These are phyloP conservation scores for Sphagnum contortum DNA, from an alignment of 225 moss, liverwort and hornwort genomes.

Conservation along the genomic window DNA sequence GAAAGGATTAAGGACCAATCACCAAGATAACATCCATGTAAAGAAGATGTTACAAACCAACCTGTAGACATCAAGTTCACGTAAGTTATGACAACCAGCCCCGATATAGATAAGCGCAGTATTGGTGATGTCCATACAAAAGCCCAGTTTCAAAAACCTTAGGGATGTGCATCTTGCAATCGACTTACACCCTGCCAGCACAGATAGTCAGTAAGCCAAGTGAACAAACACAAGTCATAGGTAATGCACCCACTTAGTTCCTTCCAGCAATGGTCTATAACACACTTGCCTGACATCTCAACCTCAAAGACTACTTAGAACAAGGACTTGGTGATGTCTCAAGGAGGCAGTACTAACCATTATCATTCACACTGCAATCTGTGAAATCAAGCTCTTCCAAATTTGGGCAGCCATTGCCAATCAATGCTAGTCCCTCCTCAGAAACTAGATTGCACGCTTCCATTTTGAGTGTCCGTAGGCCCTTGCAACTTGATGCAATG, in stretches of 20 bases:
- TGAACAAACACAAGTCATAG: too few species aligned
- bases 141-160: conserved; percentile 61
- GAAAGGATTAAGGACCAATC: neutral
- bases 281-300: too few species aligned
- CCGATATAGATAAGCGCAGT: conserved; percentile 54
- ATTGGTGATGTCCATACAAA: conserved; percentile 59
- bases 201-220: conserved; percentile 2
- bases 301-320: too few species aligned
- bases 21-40: too few species aligned
- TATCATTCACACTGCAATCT: conserved; percentile 61
- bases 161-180: conserved; percentile 60
- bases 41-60: conserved; percentile 1
- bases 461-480: conserved; percentile 60
- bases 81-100: conserved; percentile 51
- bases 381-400: conserved; percentile 81
- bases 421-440: conserved; percentile 32
- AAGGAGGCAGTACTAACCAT: conserved; percentile 23
- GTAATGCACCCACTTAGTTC: too few species aligned
- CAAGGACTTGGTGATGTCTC: too few species aligned
- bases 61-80: conserved; percentile 87
- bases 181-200: conserved; percentile 62
- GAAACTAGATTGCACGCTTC: conserved; percentile 63
- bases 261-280: too few species aligned
- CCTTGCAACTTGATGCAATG: conserved; percentile 44
- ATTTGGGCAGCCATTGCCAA: conserved; percentile 35